A percentile compares a stretch with the other conserved stretches of the same genome.
Evolutionary conservation across 176 grass and related monocot species (phyloP).

Genomic region (Olyra latifolia): DNA sequence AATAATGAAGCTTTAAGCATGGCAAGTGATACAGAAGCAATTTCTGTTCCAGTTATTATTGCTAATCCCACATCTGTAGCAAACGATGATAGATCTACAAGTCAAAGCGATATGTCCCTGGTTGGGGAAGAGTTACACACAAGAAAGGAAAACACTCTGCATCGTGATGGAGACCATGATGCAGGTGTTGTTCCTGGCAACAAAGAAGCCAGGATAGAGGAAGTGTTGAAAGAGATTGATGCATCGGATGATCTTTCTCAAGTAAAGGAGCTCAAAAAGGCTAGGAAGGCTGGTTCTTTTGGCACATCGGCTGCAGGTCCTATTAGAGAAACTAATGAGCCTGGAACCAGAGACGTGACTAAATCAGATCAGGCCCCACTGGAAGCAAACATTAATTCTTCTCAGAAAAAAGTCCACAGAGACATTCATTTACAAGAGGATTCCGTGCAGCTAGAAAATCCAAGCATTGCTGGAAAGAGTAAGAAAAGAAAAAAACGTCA

Average conservation of each 20-base stretch:
- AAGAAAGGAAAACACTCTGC: constrained; percentile 1
- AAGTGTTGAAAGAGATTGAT: constrained; percentile 10
- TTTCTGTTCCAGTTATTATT: neutral
- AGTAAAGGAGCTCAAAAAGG: constrained; percentile 25
- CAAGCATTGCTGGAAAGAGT: constrained; percentile 49
- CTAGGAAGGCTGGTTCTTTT: constrained; percentile 27
- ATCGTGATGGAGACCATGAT: constrained; percentile 1
- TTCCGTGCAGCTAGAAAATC: constrained; percentile 33
- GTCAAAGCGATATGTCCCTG: constrained; percentile 22
- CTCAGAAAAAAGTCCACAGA: constrained; percentile 26
- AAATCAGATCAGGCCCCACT: constrained; percentile 15
- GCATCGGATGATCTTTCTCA: constrained; percentile 11
- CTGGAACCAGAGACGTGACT: neutral
- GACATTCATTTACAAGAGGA: constrained; percentile 5
- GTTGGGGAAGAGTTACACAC: constrained; percentile 2
- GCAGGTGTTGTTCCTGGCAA: constrained; percentile 24
- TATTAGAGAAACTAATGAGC: constrained; percentile 21
- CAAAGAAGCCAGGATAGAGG: constrained; percentile 22
- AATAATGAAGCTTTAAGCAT: constrained; percentile 1
- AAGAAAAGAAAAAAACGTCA: constrained; percentile 56
- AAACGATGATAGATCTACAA: constrained; percentile 9
- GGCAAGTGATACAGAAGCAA: constrained; percentile 1
- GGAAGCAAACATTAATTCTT: constrained; percentile 19
- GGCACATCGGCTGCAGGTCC: constrained; percentile 12
- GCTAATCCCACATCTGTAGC: constrained; percentile 2